Evolutionary conservation across 257 asterid genomes (phyloP).

Genomic region (Fraxinus pennsylvanica): DNA sequence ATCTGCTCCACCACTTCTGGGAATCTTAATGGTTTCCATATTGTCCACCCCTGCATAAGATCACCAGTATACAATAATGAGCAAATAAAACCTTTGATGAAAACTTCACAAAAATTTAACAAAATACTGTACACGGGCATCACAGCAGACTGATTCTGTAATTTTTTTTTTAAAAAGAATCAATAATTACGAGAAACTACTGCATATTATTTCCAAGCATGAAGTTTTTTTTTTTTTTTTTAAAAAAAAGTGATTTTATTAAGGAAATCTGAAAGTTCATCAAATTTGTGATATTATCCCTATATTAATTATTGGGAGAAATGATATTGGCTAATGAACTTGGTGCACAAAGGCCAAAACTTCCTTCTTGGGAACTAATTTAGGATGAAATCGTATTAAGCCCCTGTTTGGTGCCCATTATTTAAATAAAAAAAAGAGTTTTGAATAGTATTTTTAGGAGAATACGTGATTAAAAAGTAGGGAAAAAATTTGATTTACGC

Average conservation of each 20-base stretch:
- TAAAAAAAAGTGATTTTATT: neutral
- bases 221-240: neutral
- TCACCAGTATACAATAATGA: neutral
- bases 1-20: conserved; percentile 57
- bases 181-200: neutral
- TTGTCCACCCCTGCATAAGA: conserved; percentile 55
- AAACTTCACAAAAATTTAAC: neutral
- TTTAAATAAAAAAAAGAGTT: too few species aligned
- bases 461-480: too few species aligned
- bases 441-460: too few species aligned
- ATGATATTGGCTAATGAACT: neutral
- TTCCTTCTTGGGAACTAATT: too few species aligned
- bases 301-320: neutral
- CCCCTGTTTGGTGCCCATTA: too few species aligned
- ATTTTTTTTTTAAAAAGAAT: neutral
- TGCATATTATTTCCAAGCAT: neutral
- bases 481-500: too few species aligned
- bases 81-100: neutral
- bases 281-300: neutral
- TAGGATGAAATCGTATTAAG: too few species aligned
- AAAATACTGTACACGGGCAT: neutral
- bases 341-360: too few species aligned
- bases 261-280: neutral
- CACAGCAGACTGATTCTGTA: neutral
- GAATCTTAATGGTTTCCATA: conserved; percentile 42